Percentiles rank a stretch among this genome's conserved stretches.
phyloP scores from a whole-genome alignment of 169 alveolate genomes.

The Cryptosporidium andersoni region DNA sequence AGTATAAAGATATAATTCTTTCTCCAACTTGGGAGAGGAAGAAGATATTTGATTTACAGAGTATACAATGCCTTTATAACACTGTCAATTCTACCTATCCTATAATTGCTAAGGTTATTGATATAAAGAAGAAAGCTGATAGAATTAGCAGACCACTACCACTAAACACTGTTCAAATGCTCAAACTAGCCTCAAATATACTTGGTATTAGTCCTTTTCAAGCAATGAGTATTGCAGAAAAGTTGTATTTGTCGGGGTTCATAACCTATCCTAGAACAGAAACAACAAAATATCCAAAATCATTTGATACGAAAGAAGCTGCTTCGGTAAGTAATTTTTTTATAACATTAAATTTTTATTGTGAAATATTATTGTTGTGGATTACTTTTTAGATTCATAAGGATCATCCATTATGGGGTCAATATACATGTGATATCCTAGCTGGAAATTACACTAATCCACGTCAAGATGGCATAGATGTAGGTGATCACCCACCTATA shows the following conservation, averaged over 20 bases:
- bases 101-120: slow-evolving; percentile 73
- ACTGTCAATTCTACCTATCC: slow-evolving; percentile 24
- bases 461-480: slow-evolving; percentile 87
- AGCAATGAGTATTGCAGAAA: slow-evolving; percentile 94
- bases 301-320: slow-evolving; percentile 81
- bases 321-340: slow-evolving; percentile 55
- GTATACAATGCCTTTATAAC: slow-evolving; percentile 22
- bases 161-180: slow-evolving; percentile 91
- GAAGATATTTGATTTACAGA: slow-evolving; percentile 81
- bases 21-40: slow-evolving; percentile 80
- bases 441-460: slow-evolving; percentile 79
- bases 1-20: slow-evolving; percentile 65
- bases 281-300: slow-evolving; percentile 87
- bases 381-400: slow-evolving; percentile 72
- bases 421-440: slow-evolving; percentile 75
- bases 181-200: slow-evolving; percentile 89
- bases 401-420: slow-evolving; percentile 78
- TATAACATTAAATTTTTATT: neutral
- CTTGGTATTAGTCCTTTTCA: slow-evolving; percentile 91
- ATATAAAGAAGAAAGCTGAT: slow-evolving; percentile 65
- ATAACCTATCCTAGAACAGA: slow-evolving; percentile 96
- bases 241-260: slow-evolving; percentile 90
- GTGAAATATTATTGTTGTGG: neutral
- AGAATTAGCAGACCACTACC: slow-evolving; percentile 87
- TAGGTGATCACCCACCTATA: slow-evolving; percentile 97